These are phyloP conservation scores for Chaetomium cochliodes DNA, from an alignment of 495 filamentous ascomycete species.

Conservation along the genomic window DNA sequence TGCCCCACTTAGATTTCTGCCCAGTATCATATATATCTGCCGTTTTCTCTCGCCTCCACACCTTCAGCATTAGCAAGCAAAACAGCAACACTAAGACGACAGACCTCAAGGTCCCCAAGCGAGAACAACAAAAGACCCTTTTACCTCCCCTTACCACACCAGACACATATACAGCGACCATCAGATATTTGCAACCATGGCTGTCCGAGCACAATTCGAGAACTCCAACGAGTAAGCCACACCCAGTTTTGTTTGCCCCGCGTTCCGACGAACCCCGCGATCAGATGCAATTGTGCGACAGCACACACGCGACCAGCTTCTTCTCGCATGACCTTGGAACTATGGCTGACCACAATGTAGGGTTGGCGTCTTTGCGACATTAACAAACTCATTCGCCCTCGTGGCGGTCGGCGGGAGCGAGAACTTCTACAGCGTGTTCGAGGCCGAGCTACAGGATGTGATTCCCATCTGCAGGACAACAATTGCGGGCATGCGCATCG, in stretches of 20 bases:
- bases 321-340: no score
- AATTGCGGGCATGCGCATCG: conserved; percentile 94
- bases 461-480: conserved; percentile 96
- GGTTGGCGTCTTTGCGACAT: conserved; percentile 91
- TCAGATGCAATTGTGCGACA: conserved; percentile 11
- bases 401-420: conserved; percentile 92
- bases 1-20: conserved; percentile 10
- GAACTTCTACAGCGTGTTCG: conserved; percentile 98
- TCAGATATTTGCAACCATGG: conserved; percentile 51
- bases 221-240: conserved; percentile 87
- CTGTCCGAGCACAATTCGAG: conserved; percentile 89
- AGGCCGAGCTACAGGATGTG: conserved; percentile 94
- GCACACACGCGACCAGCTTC: background rate
- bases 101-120: conserved; percentile 1
- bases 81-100: conserved; percentile 17
- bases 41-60: conserved; percentile 13
- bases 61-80: conserved; percentile 19
- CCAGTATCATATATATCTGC: conserved; percentile 10
- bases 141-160: conserved; percentile 13
- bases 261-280: conserved; percentile 26
- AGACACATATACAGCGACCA: conserved; percentile 15
- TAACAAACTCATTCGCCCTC: conserved; percentile 93
- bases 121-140: conserved; percentile 5
- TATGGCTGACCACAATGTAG: conserved; percentile 44
- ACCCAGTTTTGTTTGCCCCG: conserved; percentile 36